Evolutionary conservation across 495 filamentous ascomycete species (phyloP).

Genomic region (Aspergillus haitiensis): DNA sequence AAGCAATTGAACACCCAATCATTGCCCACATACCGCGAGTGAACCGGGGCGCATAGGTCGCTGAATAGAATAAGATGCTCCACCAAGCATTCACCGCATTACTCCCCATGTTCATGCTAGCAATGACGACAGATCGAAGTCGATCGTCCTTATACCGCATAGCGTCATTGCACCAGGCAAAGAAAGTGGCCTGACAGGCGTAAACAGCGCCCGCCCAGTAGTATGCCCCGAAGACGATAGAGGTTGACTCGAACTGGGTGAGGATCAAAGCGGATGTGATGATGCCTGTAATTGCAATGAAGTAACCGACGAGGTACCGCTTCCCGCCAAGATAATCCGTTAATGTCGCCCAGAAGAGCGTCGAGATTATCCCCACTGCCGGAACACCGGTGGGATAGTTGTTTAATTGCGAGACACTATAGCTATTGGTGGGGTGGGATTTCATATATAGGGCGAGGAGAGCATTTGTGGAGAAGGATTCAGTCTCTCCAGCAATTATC

Average conservation of each 20-base stretch:
- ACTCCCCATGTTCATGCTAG: constrained; percentile 57
- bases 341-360: constrained; percentile 53
- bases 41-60: constrained; percentile 58
- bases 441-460: constrained; percentile 41
- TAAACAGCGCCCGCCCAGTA: constrained; percentile 57
- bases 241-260: constrained; percentile 38
- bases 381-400: constrained; percentile 50
- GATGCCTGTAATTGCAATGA: constrained; percentile 51
- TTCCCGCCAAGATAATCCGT: constrained; percentile 52
- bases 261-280: constrained; percentile 51
- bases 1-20: constrained; percentile 54
- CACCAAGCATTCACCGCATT: constrained; percentile 61
- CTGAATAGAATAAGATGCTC: constrained; percentile 64
- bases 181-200: constrained; percentile 58
- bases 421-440: constrained; percentile 35
- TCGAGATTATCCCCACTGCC: constrained; percentile 52
- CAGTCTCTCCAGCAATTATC: constrained; percentile 52
- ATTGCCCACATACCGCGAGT: constrained; percentile 62
- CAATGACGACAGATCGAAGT: constrained; percentile 49
- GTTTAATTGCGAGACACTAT: constrained; percentile 48
- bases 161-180: constrained; percentile 61
- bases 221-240: constrained; percentile 50
- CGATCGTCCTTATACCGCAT: constrained; percentile 49
- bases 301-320: constrained; percentile 55
- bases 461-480: constrained; percentile 50